phyloP scores from a whole-genome alignment of 2,329 filamentous ascomycete genomes.

The Botrytis galanthina region DNA sequence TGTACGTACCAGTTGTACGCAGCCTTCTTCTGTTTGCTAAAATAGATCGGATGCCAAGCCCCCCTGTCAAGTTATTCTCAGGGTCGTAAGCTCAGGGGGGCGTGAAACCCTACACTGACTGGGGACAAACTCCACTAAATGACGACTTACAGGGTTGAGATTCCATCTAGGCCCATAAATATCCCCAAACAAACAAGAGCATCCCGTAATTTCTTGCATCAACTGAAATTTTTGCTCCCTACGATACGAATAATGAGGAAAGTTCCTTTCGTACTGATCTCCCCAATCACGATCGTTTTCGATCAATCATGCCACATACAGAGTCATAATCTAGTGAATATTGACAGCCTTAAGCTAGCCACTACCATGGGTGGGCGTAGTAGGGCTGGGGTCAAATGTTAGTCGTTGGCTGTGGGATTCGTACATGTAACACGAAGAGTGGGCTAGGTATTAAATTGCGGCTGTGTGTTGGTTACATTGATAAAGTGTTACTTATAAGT shows the following conservation, averaged over 20 bases:
- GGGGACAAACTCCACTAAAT: background rate
- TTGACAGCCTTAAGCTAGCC: background rate
- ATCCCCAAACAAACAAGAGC: background rate
- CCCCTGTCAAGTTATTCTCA: background rate
- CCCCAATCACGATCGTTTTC: background rate
- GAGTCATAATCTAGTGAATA: background rate
- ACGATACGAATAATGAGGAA: background rate
- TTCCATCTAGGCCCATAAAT: background rate
- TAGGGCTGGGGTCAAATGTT: constrained; percentile 1
- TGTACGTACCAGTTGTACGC: background rate
- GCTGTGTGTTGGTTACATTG: constrained; percentile 19
- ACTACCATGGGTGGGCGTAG: background rate
- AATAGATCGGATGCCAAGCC: background rate
- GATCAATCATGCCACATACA: background rate
- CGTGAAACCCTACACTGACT: background rate
- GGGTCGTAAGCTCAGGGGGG: constrained; percentile 4
- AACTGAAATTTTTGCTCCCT: background rate
- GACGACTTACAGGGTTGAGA: constrained; percentile 8
- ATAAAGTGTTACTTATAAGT: constrained; percentile 9
- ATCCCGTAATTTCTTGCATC: constrained; percentile 3
- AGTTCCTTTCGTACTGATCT: background rate
- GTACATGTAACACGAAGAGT: constrained; percentile 14
- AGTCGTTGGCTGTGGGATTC: constrained; percentile 11
- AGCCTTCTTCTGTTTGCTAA: background rate
- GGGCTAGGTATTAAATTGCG: constrained; percentile 17